phyloP scores from a whole-genome alignment of 495 filamentous ascomycete genomes.

The Aspergillus sclerotiicarbonarius region DNA sequence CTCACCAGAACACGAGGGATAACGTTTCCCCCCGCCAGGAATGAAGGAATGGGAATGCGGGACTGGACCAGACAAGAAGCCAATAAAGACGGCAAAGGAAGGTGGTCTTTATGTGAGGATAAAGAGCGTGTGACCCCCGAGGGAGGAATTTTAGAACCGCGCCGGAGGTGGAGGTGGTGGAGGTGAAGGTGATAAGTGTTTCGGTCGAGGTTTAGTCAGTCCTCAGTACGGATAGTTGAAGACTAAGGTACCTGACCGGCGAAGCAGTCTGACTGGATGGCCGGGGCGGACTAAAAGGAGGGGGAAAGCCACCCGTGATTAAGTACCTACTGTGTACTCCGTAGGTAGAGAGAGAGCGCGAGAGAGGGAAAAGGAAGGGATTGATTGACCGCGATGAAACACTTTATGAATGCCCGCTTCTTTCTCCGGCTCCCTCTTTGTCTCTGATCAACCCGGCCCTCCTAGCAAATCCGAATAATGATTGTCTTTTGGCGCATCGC shows the following conservation, averaged over 20 bases:
- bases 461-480: background rate
- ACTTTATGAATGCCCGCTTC: slow-evolving; percentile 3
- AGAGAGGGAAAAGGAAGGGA: background rate
- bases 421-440: slow-evolving; percentile 1
- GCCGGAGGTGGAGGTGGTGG: slow-evolving; percentile 1
- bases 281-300: background rate
- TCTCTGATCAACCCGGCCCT: background rate
- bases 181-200: background rate
- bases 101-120: slow-evolving; percentile 1
- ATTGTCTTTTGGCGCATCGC: too few species aligned
- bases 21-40: slow-evolving; percentile 14
- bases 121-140: slow-evolving; percentile 16
- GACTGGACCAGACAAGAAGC: slow-evolving; percentile 1
- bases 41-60: slow-evolving; percentile 19
- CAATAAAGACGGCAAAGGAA: slow-evolving; percentile 18
- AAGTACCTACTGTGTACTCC: too few species aligned
- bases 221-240: too few species aligned
- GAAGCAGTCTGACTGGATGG: slow-evolving; percentile 1
- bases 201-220: slow-evolving; percentile 2
- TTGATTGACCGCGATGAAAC: background rate
- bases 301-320: background rate
- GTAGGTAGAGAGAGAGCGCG: background rate
- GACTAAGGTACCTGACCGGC: background rate
- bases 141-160: background rate
- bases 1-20: slow-evolving; percentile 14